phyloP scores from a whole-genome alignment of 2,329 filamentous ascomycete species.

The Calonectria pseudoreteaudii region DNA sequence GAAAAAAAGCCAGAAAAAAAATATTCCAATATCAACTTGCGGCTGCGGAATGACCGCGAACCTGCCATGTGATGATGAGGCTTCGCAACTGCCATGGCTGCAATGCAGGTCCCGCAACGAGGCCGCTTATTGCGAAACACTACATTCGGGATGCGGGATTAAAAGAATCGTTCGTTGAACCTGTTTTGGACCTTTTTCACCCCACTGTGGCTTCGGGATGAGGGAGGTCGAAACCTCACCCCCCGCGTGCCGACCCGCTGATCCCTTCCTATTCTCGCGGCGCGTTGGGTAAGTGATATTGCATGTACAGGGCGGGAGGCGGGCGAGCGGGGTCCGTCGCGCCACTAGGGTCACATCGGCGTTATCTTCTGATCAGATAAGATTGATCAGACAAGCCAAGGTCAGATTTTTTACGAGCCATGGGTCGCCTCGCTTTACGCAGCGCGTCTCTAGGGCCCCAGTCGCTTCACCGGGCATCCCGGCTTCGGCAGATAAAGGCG shows the following conservation, averaged over 20 bases:
- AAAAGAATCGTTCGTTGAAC: neutral
- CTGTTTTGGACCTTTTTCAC: neutral
- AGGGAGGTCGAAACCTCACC: neutral
- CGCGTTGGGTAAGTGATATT: constrained; percentile 2
- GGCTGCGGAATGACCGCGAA: neutral
- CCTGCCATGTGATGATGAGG: neutral
- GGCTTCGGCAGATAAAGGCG: neutral
- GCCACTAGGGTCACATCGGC: neutral
- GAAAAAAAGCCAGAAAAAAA: neutral
- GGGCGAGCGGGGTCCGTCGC: neutral
- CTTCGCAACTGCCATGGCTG: neutral
- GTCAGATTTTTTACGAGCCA: neutral
- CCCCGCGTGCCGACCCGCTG: neutral
- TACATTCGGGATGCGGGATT: neutral
- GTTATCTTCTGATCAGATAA: constrained; percentile 9
- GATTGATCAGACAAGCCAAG: neutral
- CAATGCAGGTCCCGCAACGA: neutral
- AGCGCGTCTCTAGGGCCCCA: neutral
- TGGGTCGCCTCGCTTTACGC: neutral
- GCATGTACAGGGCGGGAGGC: neutral
- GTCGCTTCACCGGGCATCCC: neutral
- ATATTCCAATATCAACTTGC: neutral
- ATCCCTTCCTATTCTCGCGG: neutral
- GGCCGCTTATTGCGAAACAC: neutral
- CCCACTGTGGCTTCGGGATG: neutral